Percentiles rank a stretch among this genome's conserved stretches.
Evolutionary conservation across 2,329 filamentous ascomycete species (phyloP).

Genomic region (Pseudophaeomoniella oleicola): DNA sequence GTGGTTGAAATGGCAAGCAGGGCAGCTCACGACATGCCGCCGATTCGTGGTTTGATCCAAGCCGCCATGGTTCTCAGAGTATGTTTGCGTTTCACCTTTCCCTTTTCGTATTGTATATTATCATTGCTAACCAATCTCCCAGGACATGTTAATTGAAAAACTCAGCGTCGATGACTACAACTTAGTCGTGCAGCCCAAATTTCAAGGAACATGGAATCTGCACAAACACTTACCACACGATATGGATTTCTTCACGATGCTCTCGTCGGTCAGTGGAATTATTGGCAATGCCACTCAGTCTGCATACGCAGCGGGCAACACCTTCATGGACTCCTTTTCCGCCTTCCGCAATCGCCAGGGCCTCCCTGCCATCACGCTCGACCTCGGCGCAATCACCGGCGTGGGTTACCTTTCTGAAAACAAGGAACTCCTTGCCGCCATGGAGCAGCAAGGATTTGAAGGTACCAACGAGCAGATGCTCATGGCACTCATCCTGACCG

Average conservation of each 20-base stretch:
- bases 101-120: not conserved
- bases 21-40: not conserved
- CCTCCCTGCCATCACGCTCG: not conserved
- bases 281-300: conserved; percentile 23
- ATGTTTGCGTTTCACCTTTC: not conserved
- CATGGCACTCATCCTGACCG: not conserved
- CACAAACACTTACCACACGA: conserved; percentile 13
- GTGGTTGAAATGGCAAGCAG: not conserved
- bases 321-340: conserved; percentile 18
- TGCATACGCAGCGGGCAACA: conserved; percentile 24
- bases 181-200: conserved; percentile 18
- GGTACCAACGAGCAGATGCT: not conserved
- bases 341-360: conserved; percentile 1
- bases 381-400: not conserved
- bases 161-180: conserved; percentile 20
- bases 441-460: not conserved
- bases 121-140: conserved; percentile 13
- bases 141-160: conserved; percentile 10
- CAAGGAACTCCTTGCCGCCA: too few species aligned
- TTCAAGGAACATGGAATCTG: conserved; percentile 16
- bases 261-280: conserved; percentile 22
- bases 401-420: not conserved
- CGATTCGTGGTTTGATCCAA: conserved; percentile 1
- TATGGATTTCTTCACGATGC: conserved; percentile 29
- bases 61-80: conserved; percentile 1